A percentile compares a stretch with the other conserved stretches of the same genome.
These are phyloP conservation scores for Ophiostoma ulmi DNA, from an alignment of 2,329 filamentous ascomycete genomes.

Conservation along the genomic window DNA sequence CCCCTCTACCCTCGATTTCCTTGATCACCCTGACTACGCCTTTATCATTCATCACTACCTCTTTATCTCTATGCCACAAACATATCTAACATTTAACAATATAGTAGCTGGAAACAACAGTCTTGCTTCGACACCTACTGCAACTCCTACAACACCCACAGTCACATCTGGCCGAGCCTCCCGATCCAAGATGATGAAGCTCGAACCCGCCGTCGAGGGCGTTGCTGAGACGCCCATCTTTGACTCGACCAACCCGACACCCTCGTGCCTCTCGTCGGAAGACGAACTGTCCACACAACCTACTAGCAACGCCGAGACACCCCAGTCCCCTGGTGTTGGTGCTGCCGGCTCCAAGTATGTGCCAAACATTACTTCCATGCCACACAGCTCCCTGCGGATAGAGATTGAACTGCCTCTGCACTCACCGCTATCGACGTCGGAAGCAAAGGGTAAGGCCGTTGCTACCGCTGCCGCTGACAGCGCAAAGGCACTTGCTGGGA, in stretches of 20 bases:
- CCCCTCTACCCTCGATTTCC: background rate
- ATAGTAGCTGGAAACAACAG: background rate
- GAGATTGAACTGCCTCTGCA: slow-evolving; percentile 35
- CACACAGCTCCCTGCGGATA: slow-evolving; percentile 31
- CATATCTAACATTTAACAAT: background rate
- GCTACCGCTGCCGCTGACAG: slow-evolving; percentile 34
- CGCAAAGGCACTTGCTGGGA: slow-evolving; percentile 44
- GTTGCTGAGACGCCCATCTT: slow-evolving; percentile 32
- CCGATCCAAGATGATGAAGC: background rate
- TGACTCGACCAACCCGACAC: slow-evolving; percentile 36
- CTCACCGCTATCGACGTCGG: no score
- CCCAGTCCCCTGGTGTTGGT: slow-evolving; percentile 31
- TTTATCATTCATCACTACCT: background rate
- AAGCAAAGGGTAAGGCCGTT: slow-evolving; percentile 6
- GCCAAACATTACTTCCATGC: slow-evolving; percentile 21
- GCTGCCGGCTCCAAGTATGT: slow-evolving; percentile 19
- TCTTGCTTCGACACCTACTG: background rate
- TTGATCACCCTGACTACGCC: background rate
- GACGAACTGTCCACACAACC: slow-evolving; percentile 42
- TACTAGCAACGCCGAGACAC: slow-evolving; percentile 41
- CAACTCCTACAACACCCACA: slow-evolving; percentile 9
- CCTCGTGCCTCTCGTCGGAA: slow-evolving; percentile 34
- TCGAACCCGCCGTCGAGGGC: slow-evolving; percentile 25
- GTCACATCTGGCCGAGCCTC: slow-evolving; percentile 16
- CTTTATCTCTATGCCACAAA: background rate